A percentile compares a stretch with the other conserved stretches of the same genome.
Conservation (phyloP, 2,329 filamentous ascomycete species). For the Neonectria ditissima region DNA sequence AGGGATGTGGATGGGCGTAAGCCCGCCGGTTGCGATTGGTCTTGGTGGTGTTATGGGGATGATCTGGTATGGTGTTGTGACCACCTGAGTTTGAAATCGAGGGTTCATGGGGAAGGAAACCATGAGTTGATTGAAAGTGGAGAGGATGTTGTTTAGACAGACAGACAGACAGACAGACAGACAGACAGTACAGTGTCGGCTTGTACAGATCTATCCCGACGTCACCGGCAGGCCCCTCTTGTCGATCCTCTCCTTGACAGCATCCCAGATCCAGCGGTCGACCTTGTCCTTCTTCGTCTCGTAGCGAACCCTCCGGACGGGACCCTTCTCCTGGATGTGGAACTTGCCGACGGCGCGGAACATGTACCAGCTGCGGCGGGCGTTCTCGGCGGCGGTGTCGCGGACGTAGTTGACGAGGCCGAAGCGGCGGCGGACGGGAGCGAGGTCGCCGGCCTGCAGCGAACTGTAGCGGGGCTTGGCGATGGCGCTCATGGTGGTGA, state of each 20-base stretch:
- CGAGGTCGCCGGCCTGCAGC: slow-evolving; percentile 54
- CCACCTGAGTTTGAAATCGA: too few relatives aligned
- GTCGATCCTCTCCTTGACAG: slow-evolving; percentile 49
- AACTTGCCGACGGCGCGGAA: slow-evolving; percentile 55
- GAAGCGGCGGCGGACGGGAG: slow-evolving; percentile 47
- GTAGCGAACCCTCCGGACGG: slow-evolving; percentile 37
- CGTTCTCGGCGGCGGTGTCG: slow-evolving; percentile 50
- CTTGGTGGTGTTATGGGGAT: slow-evolving; percentile 51
- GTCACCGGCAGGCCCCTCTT: slow-evolving; percentile 33
- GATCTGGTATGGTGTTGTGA: slow-evolving; percentile 47
- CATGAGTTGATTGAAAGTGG: not conserved
- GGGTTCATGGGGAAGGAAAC: too few relatives aligned
- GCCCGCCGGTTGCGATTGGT: slow-evolving; percentile 49
- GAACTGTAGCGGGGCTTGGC: slow-evolving; percentile 65
- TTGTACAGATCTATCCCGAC: not conserved
- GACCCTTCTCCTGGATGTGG: slow-evolving; percentile 50
- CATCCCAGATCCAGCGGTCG: slow-evolving; percentile 57
- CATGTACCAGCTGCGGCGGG: slow-evolving; percentile 54
- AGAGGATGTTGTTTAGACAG: not conserved
- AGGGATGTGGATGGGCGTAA: slow-evolving; percentile 48
- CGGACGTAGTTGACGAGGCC: slow-evolving; percentile 58
- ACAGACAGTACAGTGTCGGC: not conserved
- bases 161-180: too few relatives aligned
- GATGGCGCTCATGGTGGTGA: slow-evolving; percentile 68
- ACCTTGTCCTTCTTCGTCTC: slow-evolving; percentile 47